Evolutionary conservation across 2,329 filamentous ascomycete species (phyloP).

Genomic region (Aspergillus felis): DNA sequence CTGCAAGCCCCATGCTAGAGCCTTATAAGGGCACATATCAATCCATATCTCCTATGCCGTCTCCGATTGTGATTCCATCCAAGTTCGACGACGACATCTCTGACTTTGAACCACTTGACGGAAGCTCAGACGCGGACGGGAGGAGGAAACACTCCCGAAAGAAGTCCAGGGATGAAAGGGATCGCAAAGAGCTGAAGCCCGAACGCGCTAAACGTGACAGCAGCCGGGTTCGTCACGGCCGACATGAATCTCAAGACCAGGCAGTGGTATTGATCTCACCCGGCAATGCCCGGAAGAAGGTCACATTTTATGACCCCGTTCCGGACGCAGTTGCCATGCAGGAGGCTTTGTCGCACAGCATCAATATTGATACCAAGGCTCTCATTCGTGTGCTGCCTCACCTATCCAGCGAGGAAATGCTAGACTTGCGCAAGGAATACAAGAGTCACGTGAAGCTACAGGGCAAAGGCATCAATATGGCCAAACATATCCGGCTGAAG

Average conservation of each 20-base stretch:
- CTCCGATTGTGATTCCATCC: constrained; percentile 62
- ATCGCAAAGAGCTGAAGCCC: constrained; percentile 25
- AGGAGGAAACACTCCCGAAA: constrained; percentile 24
- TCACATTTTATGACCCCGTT: constrained; percentile 76
- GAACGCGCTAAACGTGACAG: constrained; percentile 22
- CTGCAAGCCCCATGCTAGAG: constrained; percentile 81
- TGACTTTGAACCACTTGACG: constrained; percentile 45
- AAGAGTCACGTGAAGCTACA: constrained; percentile 75
- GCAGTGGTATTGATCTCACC: constrained; percentile 43
- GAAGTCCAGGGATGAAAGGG: constrained; percentile 28
- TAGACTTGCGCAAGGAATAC: constrained; percentile 82
- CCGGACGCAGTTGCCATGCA: constrained; percentile 74
- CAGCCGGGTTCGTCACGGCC: constrained; percentile 22
- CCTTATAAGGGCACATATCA: constrained; percentile 93
- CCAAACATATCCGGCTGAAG: constrained; percentile 48
- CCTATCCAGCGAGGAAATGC: constrained; percentile 80
- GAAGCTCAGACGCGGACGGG: constrained; percentile 24
- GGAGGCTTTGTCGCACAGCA: constrained; percentile 65
- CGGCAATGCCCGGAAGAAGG: constrained; percentile 55
- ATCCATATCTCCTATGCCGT: constrained; percentile 90
- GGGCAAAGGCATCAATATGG: constrained; percentile 47
- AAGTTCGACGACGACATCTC: constrained; percentile 54
- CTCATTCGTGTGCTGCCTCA: constrained; percentile 81
- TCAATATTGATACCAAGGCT: constrained; percentile 63
- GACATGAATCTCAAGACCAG: constrained; percentile 33